Evolutionary conservation across 257 asterid species (phyloP), one percentile per base, ranked within the genome.

Genomic region (Echium plantagineum): DNA sequence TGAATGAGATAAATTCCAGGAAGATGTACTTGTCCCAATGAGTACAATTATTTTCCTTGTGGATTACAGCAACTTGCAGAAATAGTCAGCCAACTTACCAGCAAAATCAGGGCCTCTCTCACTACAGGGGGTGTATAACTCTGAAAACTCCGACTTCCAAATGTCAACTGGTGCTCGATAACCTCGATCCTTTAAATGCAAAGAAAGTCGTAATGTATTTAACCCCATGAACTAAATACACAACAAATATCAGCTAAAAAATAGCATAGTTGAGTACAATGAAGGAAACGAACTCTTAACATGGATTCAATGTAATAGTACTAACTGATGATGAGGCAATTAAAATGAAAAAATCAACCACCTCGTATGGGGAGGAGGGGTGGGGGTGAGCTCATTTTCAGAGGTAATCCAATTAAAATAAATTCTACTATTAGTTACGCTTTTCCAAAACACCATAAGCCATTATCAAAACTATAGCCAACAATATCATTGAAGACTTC

Each of bases 131-230:
- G 81, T 75, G 75, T 93, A 93, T 30, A 72, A 78, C 66, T 74
- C 75, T 49, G 99, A 77, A 75, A 69, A 80, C 73, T 84, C 74
- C 49, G 99, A 93, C 71, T 89, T 83, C 99, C 99, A 93, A 74
- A 89, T 77, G 80, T 89, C 91, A 61, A 93, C 60, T 62, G 85
- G 87, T 55, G 78, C 81, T 71, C 76, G 95, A 69, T 69, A 63
- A 75, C 75, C 70, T 52, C 84, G 74, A 68, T 70, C 89, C 99
- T 93, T 63, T 78, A 80, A 60, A 48, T 56, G 55, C 13, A 9
- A 59, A 55, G 67, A 60, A 62, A 63, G 63, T 64, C 61, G 38
- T 31, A 31, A 31, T 4, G 4, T 31, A 31, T 55, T 19, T 51
- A 51, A 5, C 9, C 15, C 4, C 55, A 51, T 51, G 19, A 51